Evolutionary conservation across 805 yeast genomes (phyloP).

Genomic region (Metschnikowia peoriensis): DNA sequence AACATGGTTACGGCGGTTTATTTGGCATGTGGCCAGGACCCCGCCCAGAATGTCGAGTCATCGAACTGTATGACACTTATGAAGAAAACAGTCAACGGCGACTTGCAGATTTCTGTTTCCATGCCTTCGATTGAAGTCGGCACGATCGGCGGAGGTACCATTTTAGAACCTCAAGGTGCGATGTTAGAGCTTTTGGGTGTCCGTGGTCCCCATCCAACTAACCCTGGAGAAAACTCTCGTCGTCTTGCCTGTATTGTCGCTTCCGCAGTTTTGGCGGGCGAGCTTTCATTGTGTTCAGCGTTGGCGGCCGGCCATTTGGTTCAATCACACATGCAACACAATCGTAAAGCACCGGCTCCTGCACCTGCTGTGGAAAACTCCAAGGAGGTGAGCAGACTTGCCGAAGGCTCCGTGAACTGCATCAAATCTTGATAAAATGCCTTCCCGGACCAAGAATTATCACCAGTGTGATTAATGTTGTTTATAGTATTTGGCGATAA

Average conservation of each 20-base stretch:
- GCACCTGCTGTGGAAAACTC: constrained; percentile 22
- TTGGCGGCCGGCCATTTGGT: constrained; percentile 98
- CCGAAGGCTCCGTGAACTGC: constrained; percentile 75
- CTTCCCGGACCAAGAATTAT: neutral
- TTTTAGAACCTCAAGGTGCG: constrained; percentile 94
- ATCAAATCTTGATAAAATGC: constrained; percentile 46
- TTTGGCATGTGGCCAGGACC: constrained; percentile 97
- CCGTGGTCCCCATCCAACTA: constrained; percentile 90
- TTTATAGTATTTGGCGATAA: neutral
- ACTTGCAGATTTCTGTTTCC: constrained; percentile 85
- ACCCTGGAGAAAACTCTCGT: constrained; percentile 93
- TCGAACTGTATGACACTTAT: constrained; percentile 96
- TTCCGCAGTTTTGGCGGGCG: constrained; percentile 93
- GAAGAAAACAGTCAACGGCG: constrained; percentile 69
- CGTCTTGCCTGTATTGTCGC: constrained; percentile 92
- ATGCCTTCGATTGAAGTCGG: constrained; percentile 99
- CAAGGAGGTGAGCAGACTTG: constrained; percentile 43
- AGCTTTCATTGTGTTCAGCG: constrained; percentile 90
- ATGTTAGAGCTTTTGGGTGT: constrained; percentile 94
- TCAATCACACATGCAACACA: constrained; percentile 95
- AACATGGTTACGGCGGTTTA: constrained; percentile 92
- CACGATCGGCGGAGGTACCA: constrained; percentile 98
- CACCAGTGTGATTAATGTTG: neutral
- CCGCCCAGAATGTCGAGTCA: constrained; percentile 98
- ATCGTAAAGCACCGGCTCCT: constrained; percentile 56